phyloP scores from a whole-genome alignment of 139 green algal species.

The Microglena sp. region DNA sequence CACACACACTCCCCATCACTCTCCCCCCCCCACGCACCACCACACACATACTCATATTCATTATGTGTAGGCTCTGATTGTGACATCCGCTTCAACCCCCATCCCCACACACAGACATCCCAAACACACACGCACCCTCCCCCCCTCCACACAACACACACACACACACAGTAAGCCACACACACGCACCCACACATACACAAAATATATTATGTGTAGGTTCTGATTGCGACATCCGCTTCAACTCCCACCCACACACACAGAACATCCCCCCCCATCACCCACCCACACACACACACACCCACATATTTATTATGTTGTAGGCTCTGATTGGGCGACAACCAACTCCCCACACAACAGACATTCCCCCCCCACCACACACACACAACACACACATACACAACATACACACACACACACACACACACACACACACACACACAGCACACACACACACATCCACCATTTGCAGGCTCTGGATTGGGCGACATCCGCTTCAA shows the following conservation, averaged over 20 bases:
- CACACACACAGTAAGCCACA: too few relatives aligned
- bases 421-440: too few relatives aligned
- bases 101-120: background rate
- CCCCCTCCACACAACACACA: conserved; percentile 1
- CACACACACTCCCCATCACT: background rate
- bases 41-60: background rate
- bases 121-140: background rate
- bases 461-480: too few relatives aligned
- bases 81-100: background rate
- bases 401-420: too few relatives aligned
- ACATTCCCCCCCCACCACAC: background rate
- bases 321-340: conserved; percentile 11
- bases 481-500: too few relatives aligned
- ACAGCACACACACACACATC: too few relatives aligned
- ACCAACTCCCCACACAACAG: background rate
- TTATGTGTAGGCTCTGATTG: background rate
- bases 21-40: background rate
- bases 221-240: background rate
- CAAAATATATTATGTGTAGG: background rate
- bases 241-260: background rate
- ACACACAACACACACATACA: too few relatives aligned
- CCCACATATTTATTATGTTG: too few relatives aligned
- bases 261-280: background rate
- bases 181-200: background rate
- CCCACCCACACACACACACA: conserved; percentile 1